These are phyloP conservation scores for Panaeolus cyanescens DNA, from an alignment of 768 basidiomycete genomes.

Conservation along the genomic window DNA sequence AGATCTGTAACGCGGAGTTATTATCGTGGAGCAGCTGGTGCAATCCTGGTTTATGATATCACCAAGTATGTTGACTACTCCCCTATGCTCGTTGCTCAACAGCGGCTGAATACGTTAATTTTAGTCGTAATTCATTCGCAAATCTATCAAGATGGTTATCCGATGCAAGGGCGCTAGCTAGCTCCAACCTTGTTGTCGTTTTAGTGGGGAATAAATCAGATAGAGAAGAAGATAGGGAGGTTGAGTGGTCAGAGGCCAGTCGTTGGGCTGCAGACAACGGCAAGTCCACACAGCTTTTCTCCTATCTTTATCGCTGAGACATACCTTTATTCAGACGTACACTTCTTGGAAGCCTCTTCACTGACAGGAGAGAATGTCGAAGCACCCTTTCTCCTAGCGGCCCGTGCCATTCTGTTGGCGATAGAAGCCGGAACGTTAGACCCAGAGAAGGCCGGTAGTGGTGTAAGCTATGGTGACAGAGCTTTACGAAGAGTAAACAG, in stretches of 20 bases:
- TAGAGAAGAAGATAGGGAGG: slow-evolving; percentile 91
- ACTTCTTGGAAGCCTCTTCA: slow-evolving; percentile 94
- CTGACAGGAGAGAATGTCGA: slow-evolving; percentile 92
- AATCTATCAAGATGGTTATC: slow-evolving; percentile 89
- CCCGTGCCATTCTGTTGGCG: slow-evolving; percentile 84
- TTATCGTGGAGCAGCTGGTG: slow-evolving; percentile 92
- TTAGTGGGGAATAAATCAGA: slow-evolving; percentile 97
- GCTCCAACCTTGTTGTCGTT: slow-evolving; percentile 86
- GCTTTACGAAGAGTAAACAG: slow-evolving; percentile 89
- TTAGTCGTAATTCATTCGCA: slow-evolving; percentile 83
- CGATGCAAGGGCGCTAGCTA: slow-evolving; percentile 91
- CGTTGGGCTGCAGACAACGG: slow-evolving; percentile 96
- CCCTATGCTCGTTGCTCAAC: neutral
- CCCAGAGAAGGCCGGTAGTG: slow-evolving; percentile 93
- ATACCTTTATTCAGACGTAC: slow-evolving; percentile 60
- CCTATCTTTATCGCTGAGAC: slow-evolving; percentile 1
- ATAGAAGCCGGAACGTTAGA: slow-evolving; percentile 91
- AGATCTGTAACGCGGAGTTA: slow-evolving; percentile 94
- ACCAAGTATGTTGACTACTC: slow-evolving; percentile 59
- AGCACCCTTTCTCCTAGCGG: slow-evolving; percentile 87
- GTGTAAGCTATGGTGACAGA: slow-evolving; percentile 95
- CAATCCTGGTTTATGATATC: slow-evolving; percentile 92
- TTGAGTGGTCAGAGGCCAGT: slow-evolving; percentile 94
- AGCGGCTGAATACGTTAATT: slow-evolving; percentile 12
- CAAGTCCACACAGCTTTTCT: slow-evolving; percentile 31